Evolutionary conservation across 2,329 filamentous ascomycete genomes (phyloP).

Genomic region (Rosellinia necatrix): DNA sequence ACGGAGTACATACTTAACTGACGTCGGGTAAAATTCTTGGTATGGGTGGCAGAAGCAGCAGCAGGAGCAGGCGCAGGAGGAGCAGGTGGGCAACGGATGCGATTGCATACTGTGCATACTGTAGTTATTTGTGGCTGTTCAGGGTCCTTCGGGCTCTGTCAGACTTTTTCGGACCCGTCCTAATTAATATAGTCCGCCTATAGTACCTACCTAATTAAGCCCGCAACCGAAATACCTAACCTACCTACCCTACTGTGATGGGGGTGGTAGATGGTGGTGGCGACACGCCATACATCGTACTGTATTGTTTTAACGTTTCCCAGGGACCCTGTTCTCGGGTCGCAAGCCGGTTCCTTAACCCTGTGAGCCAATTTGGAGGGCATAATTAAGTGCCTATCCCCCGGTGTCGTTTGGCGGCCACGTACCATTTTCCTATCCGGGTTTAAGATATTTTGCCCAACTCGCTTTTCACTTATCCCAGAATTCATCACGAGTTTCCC

Average conservation of each 20-base stretch:
- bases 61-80: too few relatives aligned
- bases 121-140: too few relatives aligned
- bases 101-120: too few relatives aligned
- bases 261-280: not conserved
- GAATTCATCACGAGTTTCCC: not conserved
- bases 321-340: constrained; percentile 11
- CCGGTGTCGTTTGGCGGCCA: not conserved
- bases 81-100: too few relatives aligned
- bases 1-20: too few relatives aligned
- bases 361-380: not conserved
- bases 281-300: not conserved
- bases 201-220: not conserved
- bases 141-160: too few relatives aligned
- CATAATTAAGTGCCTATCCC: constrained; percentile 18
- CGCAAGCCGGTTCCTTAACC: constrained; percentile 11
- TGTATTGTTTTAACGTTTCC: not conserved
- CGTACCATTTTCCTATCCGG: constrained; percentile 8
- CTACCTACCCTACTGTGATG: not conserved
- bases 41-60: too few relatives aligned
- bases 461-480: not conserved
- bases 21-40: too few relatives aligned
- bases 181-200: not conserved
- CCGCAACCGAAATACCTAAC: not conserved
- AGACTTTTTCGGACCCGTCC: too few relatives aligned
- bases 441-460: not conserved